Base-by-base conservation (phyloP, 306 rosid species). In the Casuarina cunninghamiana region DNA sequence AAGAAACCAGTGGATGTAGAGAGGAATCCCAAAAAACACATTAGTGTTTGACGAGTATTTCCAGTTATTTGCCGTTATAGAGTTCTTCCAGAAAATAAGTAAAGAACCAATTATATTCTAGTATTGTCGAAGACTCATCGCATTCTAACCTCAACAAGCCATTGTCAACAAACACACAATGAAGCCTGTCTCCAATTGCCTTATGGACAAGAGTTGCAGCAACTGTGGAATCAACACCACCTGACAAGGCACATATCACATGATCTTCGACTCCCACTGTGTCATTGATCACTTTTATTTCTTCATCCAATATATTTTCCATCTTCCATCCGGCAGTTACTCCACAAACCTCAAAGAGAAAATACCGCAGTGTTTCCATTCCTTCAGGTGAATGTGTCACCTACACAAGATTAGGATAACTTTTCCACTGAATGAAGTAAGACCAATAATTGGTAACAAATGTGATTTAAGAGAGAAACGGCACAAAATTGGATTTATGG, bases 151-250 rank as follows among this genome's bases (percentile, higher is more conserved):
- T 95, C 74, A 95, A 92, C 63, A 95, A 76, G 75, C 97, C 98
- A 78, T 95, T 95, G 85, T 95, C 98, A 2, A 95, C 98, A 79
- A 95, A 95, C 44, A 95, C 79, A 84, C 99, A 95, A 77, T 95
- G 97, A 83, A 92, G 98, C 84, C 98, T 85, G 67, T 88, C 90
- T 6, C 97, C 98, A 60, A 95, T 95, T 21, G 98, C 98, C 79
- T 88, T 93, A 67, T 95, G 97, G 62, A 95, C 97, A n/a, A 95
- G 84, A 35, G 91, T 89, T 16, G 98, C 97, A 39, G 98, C 98
- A 84, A 95, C 97, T 0, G 98, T 88, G 76, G 98, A 95, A 86
- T 95, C 98, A 48, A 95, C 98, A 76, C 98, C 98, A 45, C 98
- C 98, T 26, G 98, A 92, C 71, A 95, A 85, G 5, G 97, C 98